Percentiles rank a stretch among this genome's conserved stretches.
These are phyloP conservation scores for Aureobasidium melanogenum DNA, from an alignment of 2,329 filamentous ascomycete species.

Conservation along the genomic window DNA sequence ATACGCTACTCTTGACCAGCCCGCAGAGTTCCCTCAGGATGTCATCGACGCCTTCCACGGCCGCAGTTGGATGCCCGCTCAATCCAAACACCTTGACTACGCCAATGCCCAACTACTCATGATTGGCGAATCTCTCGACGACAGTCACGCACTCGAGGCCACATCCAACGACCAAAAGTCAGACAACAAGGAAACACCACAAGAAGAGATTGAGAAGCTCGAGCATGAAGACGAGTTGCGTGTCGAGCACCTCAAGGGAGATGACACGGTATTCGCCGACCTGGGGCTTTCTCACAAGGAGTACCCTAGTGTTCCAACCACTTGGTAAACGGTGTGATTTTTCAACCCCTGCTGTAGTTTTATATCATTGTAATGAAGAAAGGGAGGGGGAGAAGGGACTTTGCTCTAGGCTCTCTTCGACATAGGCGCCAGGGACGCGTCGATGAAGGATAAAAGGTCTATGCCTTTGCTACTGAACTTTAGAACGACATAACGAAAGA, in stretches of 20 bases:
- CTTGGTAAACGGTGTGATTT: conserved; percentile 38
- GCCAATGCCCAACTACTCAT: conserved; percentile 68
- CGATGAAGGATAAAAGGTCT: background rate
- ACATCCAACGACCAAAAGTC: conserved; percentile 48
- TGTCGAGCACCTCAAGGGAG: conserved; percentile 52
- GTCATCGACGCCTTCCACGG: conserved; percentile 63
- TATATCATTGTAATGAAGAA: background rate
- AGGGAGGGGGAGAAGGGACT: background rate
- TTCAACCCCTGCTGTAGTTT: background rate
- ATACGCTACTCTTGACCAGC: conserved; percentile 53
- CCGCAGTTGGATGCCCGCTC: conserved; percentile 64
- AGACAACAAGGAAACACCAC: conserved; percentile 50
- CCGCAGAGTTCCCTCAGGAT: conserved; percentile 62
- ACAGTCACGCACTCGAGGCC: conserved; percentile 48
- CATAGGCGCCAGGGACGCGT: background rate
- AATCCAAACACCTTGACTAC: conserved; percentile 67
- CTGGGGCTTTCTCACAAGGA: conserved; percentile 52
- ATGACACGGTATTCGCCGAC: conserved; percentile 54
- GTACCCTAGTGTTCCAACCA: conserved; percentile 55
- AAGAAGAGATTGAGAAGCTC: conserved; percentile 64
- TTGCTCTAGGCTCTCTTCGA: background rate
- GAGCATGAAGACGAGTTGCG: conserved; percentile 66
- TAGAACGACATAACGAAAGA: background rate
- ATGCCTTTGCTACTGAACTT: background rate
- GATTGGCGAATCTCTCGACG: conserved; percentile 58